Conservation (phyloP, 1,139 yeast species). For the Geotrichum aggregatum region DNA sequence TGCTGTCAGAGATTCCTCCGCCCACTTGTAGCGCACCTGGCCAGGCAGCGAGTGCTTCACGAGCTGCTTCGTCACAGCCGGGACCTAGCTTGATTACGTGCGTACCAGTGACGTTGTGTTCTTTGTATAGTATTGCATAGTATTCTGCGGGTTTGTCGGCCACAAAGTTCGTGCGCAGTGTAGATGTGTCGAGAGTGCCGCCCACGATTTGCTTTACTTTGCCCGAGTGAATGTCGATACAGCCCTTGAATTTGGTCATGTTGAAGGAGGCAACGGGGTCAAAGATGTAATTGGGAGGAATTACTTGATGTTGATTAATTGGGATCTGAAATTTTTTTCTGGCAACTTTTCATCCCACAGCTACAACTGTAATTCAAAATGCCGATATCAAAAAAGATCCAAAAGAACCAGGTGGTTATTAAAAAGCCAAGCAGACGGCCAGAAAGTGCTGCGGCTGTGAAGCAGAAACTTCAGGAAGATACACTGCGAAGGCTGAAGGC, state of each 20-base stretch:
- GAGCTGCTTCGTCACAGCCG: constrained; percentile 79
- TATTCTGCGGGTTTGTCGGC: constrained; percentile 69
- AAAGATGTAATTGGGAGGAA: constrained; percentile 3
- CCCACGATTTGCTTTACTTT: constrained; percentile 97
- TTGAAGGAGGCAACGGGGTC: not conserved
- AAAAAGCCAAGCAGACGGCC: not conserved
- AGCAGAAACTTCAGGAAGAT: constrained; percentile 1
- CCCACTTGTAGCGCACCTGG: constrained; percentile 78
- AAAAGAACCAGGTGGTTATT: not conserved
- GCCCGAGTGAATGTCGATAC: constrained; percentile 92
- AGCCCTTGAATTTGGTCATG: constrained; percentile 90
- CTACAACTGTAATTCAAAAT: not conserved
- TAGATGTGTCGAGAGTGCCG: constrained; percentile 57
- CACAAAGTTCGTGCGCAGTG: constrained; percentile 71
- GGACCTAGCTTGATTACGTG: constrained; percentile 92
- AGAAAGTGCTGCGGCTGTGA: not conserved
- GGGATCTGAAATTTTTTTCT: constrained; percentile 2
- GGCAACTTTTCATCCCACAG: constrained; percentile 1
- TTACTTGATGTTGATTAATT: constrained; percentile 1
- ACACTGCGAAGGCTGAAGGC: constrained; percentile 5
- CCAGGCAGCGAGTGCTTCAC: constrained; percentile 69
- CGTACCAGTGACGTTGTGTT: constrained; percentile 61
- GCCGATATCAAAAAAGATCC: constrained; percentile 4
- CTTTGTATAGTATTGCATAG: constrained; percentile 68
- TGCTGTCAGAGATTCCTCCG: constrained; percentile 76